phyloP scores from a whole-genome alignment of 2,329 filamentous ascomycete genomes.

The Arachnopeziza araneosa region DNA sequence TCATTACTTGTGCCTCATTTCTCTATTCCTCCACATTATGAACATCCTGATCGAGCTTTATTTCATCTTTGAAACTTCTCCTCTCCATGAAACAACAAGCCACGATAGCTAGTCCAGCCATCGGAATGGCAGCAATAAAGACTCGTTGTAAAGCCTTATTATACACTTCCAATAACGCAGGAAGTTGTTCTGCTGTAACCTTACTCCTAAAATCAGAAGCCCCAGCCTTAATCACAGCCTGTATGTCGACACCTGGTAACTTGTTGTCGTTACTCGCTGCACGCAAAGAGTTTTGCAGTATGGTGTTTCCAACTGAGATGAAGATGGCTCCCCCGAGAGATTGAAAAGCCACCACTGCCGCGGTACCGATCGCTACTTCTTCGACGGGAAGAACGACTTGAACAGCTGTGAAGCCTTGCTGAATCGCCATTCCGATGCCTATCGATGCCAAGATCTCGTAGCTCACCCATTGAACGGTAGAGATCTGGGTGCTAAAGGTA shows the following conservation, averaged over 20 bases:
- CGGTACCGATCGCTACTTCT: slow-evolving; percentile 39
- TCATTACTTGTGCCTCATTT: not conserved
- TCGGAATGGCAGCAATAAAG: slow-evolving; percentile 47
- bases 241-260: slow-evolving; percentile 22
- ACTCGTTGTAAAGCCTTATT: slow-evolving; percentile 46
- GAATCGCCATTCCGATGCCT: slow-evolving; percentile 27
- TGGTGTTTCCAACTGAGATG: slow-evolving; percentile 40
- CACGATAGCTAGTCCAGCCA: slow-evolving; percentile 42
- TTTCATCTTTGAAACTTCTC: slow-evolving; percentile 25
- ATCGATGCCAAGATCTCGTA: slow-evolving; percentile 31
- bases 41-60: not conserved
- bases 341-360: slow-evolving; percentile 38
- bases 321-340: slow-evolving; percentile 42
- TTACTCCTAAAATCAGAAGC: slow-evolving; percentile 41
- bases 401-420: slow-evolving; percentile 26
- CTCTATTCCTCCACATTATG: not conserved
- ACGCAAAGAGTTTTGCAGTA: slow-evolving; percentile 35
- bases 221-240: slow-evolving; percentile 26
- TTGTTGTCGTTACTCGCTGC: slow-evolving; percentile 4
- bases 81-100: slow-evolving; percentile 48
- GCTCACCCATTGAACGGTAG: slow-evolving; percentile 42
- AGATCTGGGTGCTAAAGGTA: slow-evolving; percentile 27
- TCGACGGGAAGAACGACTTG: slow-evolving; percentile 29
- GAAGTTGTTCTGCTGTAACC: slow-evolving; percentile 38
- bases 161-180: slow-evolving; percentile 45